Evolutionary conservation across 257 asterid genomes (phyloP).

Genomic region (Penstemon newberryi): DNA sequence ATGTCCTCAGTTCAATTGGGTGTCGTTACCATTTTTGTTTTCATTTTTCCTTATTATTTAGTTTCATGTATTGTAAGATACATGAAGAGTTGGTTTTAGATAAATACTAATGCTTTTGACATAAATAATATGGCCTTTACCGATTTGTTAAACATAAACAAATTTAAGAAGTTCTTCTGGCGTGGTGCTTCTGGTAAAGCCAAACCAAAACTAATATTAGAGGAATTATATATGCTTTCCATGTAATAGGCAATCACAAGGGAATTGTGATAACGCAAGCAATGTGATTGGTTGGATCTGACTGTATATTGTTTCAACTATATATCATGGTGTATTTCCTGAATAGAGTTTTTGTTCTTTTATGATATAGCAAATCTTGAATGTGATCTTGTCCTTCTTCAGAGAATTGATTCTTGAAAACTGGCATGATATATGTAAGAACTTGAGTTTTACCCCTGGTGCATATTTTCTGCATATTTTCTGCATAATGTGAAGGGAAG

Average conservation of each 20-base stretch:
- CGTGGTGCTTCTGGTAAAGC: too few species aligned
- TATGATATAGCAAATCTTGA: conserved; percentile 4
- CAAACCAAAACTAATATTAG: too few species aligned
- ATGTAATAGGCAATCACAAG: too few species aligned
- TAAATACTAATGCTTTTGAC: not conserved
- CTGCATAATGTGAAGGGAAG: not conserved
- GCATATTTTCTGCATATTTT: not conserved
- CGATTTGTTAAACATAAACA: not conserved
- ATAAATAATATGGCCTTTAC: not conserved
- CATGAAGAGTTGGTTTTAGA: not conserved
- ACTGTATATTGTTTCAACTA: too few species aligned
- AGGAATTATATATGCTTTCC: too few species aligned
- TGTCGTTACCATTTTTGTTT: too few species aligned
- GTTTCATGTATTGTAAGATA: too few species aligned
- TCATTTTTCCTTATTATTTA: too few species aligned
- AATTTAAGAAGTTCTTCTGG: not conserved
- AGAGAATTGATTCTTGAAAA: conserved; percentile 8
- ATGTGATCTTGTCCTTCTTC: conserved; percentile 3
- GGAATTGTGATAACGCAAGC: too few species aligned
- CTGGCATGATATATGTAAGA: not conserved
- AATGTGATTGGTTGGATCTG: too few species aligned
- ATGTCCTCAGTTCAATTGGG: too few species aligned
- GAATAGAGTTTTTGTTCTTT: not conserved
- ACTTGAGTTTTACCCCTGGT: conserved; percentile 1
- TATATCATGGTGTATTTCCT: not conserved